phyloP scores from a whole-genome alignment of 257 asterid species.

The Paraleonurus japonicus region DNA sequence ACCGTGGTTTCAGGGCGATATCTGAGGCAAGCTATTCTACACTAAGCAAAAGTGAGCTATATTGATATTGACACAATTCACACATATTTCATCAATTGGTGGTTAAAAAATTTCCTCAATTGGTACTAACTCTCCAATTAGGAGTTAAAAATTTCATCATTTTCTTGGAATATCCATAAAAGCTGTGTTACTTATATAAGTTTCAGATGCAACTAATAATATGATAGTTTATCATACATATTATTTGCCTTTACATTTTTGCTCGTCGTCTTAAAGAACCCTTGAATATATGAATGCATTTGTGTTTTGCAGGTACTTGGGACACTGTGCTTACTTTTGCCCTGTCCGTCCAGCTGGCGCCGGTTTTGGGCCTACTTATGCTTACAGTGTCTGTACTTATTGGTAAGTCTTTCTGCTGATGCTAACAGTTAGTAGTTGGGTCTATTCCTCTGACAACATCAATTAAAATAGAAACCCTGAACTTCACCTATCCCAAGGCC shows the following conservation, averaged over 20 bases:
- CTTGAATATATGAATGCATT: conserved; percentile 13
- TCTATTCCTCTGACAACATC: background rate
- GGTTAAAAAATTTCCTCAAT: background rate
- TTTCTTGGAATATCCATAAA: conserved; percentile 16
- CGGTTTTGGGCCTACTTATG: conserved; percentile 83
- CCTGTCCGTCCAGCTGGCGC: conserved; percentile 89
- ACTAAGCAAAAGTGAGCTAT: conserved; percentile 66
- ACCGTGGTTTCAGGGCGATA: conserved; percentile 98
- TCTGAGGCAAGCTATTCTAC: conserved; percentile 97
- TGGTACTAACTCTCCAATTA: no score
- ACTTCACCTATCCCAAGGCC: background rate
- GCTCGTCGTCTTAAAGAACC: conserved; percentile 17
- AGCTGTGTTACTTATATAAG: background rate
- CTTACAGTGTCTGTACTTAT: conserved; percentile 77
- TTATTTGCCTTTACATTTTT: conserved; percentile 6
- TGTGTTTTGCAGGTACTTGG: conserved; percentile 70
- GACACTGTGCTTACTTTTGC: conserved; percentile 74
- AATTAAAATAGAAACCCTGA: background rate
- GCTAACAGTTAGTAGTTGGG: conserved; percentile 9
- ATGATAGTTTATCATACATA: background rate
- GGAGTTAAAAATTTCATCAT: background rate
- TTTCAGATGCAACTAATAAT: conserved; percentile 15
- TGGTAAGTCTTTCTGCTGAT: conserved; percentile 46
- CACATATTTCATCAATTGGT: conserved; percentile 19
- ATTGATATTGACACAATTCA: conserved; percentile 28